Evolutionary conservation across 164 flowering plant genomes (phyloP).

Genomic region (Nymphaea colorata): DNA sequence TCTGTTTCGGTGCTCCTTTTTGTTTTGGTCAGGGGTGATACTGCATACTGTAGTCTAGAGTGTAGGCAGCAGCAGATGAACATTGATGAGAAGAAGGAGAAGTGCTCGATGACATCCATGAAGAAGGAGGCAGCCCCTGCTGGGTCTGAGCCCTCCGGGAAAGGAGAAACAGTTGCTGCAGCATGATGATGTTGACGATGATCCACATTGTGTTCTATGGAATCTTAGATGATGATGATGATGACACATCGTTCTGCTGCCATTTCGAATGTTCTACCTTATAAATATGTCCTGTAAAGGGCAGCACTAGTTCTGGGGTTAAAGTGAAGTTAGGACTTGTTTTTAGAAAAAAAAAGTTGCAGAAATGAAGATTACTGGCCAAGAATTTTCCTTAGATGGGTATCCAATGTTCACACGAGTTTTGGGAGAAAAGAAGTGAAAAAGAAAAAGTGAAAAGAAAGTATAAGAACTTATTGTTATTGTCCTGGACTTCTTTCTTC

Average conservation of each 20-base stretch:
- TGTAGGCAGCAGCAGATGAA: constrained; percentile 57
- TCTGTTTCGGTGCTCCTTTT: too few species aligned
- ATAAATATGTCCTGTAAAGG: background rate
- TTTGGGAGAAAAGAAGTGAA: background rate
- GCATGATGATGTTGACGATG: constrained; percentile 4
- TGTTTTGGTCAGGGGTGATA: constrained; percentile 36
- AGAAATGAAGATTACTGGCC: background rate
- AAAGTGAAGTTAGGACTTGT: background rate
- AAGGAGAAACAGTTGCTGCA: constrained; percentile 25
- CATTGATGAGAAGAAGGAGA: constrained; percentile 44
- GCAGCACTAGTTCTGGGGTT: background rate
- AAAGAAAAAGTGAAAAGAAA: too few species aligned
- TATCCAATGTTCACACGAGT: background rate
- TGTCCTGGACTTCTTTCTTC: too few species aligned
- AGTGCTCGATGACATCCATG: constrained; percentile 30
- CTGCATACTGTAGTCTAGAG: constrained; percentile 51
- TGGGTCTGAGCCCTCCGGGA: constrained; percentile 16
- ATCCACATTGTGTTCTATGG: too few species aligned
- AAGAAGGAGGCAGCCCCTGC: constrained; percentile 15
- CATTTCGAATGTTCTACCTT: background rate
- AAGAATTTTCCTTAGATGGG: background rate
- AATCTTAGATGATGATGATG: background rate
- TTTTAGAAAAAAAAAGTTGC: background rate
- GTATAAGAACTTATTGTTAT: too few species aligned
- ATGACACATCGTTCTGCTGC: background rate